A percentile compares a stretch with the other conserved stretches of the same genome.
These are phyloP conservation scores for Poteriospumella lacustris DNA, from an alignment of 108 stramenopile species.

Conservation along the genomic window DNA sequence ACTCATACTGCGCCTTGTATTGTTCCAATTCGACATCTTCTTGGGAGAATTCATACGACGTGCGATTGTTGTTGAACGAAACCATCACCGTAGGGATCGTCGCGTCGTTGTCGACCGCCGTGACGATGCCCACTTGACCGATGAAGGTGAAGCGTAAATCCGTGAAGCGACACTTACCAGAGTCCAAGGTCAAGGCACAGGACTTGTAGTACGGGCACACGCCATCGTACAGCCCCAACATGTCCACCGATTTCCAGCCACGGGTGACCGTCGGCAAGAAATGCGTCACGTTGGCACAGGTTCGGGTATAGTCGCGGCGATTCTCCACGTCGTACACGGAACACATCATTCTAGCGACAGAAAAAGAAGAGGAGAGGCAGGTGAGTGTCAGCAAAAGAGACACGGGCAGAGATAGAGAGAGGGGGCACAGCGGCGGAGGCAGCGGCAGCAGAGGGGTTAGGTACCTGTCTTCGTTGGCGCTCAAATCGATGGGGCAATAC, in stretches of 20 bases:
- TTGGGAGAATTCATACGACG: slow-evolving; percentile 55
- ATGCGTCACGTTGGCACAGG: background rate
- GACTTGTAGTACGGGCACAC: slow-evolving; percentile 40
- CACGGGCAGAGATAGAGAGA: too few relatives aligned
- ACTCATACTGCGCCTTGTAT: slow-evolving; percentile 56
- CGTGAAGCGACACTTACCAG: background rate
- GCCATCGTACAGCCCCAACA: slow-evolving; percentile 28
- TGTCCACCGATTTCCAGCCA: slow-evolving; percentile 26
- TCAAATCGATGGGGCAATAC: slow-evolving; percentile 1
- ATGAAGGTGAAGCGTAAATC: slow-evolving; percentile 16
- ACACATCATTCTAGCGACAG: slow-evolving; percentile 20
- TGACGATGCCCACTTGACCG: slow-evolving; percentile 4
- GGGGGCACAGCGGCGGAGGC: too few relatives aligned
- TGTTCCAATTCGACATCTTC: slow-evolving; percentile 56
- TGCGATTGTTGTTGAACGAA: slow-evolving; percentile 64
- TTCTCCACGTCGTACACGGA: background rate
- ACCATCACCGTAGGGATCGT: slow-evolving; percentile 35
- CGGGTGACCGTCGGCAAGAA: background rate
- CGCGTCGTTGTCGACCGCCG: background rate
- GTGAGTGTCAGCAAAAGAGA: too few relatives aligned
- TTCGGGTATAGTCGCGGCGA: slow-evolving; percentile 16
- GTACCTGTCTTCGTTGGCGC: background rate
- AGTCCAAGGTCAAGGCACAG: background rate
- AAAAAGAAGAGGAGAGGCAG: too few relatives aligned
- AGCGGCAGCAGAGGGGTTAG: background rate